Evolutionary conservation across 768 basidiomycete species (phyloP).

Genomic region (Daedaleopsis sinensis): DNA sequence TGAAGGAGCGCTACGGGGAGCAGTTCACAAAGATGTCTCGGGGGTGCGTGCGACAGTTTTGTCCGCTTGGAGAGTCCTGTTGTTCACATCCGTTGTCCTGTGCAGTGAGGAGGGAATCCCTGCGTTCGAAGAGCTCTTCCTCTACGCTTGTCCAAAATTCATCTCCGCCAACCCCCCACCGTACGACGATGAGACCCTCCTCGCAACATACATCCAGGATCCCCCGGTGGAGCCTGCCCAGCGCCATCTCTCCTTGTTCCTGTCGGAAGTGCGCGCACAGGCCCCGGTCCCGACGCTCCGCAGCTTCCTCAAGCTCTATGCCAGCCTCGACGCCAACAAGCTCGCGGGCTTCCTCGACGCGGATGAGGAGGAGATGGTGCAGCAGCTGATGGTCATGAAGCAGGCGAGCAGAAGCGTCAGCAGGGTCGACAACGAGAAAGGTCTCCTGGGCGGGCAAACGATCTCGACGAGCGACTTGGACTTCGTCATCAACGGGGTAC

Average conservation of each 20-base stretch:
- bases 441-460: conserved; percentile 81
- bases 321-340: conserved; percentile 89
- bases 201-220: conserved; percentile 46
- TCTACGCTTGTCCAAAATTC: conserved; percentile 95
- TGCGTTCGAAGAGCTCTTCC: conserved; percentile 91
- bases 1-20: conserved; percentile 93
- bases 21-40: conserved; percentile 85
- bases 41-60: conserved; percentile 54
- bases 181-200: conserved; percentile 75
- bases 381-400: conserved; percentile 98
- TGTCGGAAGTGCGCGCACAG: conserved; percentile 77
- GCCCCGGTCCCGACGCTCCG: conserved; percentile 82
- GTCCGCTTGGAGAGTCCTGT: neutral
- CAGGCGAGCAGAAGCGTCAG: conserved; percentile 79
- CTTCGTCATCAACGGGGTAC: conserved; percentile 91
- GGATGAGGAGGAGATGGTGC: conserved; percentile 92
- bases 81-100: neutral
- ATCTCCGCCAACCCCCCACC: conserved; percentile 94
- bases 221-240: conserved; percentile 71
- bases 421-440: conserved; percentile 50
- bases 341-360: conserved; percentile 89
- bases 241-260: conserved; percentile 84
- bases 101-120: conserved; percentile 69
- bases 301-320: conserved; percentile 94
- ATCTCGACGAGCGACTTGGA: conserved; percentile 93